phyloP scores from a whole-genome alignment of 495 filamentous ascomycete species.

The Pseudevernia furfuracea region DNA sequence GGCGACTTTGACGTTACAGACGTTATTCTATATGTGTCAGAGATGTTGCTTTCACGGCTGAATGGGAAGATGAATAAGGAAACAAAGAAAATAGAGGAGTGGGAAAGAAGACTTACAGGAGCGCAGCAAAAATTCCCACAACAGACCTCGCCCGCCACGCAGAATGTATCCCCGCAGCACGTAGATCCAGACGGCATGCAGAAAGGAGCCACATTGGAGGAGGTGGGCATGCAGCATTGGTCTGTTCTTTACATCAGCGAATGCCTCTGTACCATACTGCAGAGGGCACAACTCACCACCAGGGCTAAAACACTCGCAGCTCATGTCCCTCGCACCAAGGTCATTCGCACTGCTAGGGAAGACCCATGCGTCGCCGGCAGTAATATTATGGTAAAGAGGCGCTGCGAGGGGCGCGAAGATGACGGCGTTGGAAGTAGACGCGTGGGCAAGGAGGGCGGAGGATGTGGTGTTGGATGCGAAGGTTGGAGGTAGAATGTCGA shows the following conservation, averaged over 20 bases:
- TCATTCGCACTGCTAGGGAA: slow-evolving; percentile 14
- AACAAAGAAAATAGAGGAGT: background rate
- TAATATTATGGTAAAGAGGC: slow-evolving; percentile 19
- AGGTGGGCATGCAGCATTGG: slow-evolving; percentile 20
- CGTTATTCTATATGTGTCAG: slow-evolving; percentile 5
- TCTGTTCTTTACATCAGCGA: slow-evolving; percentile 2
- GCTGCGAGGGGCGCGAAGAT: background rate
- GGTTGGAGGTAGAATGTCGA: background rate
- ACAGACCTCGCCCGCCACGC: slow-evolving; percentile 17
- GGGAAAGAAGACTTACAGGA: slow-evolving; percentile 13
- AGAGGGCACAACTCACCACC: slow-evolving; percentile 6
- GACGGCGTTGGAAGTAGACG: background rate
- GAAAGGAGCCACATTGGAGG: slow-evolving; percentile 8
- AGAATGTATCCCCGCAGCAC: slow-evolving; percentile 19
- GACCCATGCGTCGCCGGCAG: slow-evolving; percentile 23
- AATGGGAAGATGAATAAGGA: background rate
- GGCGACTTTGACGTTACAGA: slow-evolving; percentile 3
- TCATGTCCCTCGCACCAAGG: slow-evolving; percentile 14
- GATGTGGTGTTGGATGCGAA: background rate
- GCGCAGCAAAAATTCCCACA: slow-evolving; percentile 23
- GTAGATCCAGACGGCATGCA: slow-evolving; percentile 18
- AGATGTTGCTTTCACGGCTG: background rate
- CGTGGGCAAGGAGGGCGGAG: background rate
- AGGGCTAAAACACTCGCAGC: slow-evolving; percentile 25
- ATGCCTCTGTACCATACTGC: background rate